Base-by-base conservation (phyloP, 2,329 filamentous ascomycete genomes). In the Aspergillus jensenii region DNA sequence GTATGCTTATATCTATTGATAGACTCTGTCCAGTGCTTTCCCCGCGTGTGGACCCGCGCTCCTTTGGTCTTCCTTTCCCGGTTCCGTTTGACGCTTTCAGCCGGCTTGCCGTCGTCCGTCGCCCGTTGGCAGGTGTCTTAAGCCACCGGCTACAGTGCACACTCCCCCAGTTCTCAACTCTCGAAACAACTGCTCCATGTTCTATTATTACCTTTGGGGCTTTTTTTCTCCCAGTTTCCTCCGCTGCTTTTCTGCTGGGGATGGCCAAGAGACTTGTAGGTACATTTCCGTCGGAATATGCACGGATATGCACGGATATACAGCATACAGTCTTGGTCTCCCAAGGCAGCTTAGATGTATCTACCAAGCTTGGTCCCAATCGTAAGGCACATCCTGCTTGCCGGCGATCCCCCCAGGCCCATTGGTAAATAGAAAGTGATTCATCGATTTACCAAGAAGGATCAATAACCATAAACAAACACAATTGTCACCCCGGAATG, bases 21-120 rank as follows among this genome's bases (percentile, higher is more conserved):
- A 44, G n/a, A 23, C 23, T 41, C 15, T 15, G 8, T 41, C 14
- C 15, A 39, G 25, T 40, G 35, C 45, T 35, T 31, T 31, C 9
- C 8, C 27, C 27, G 9, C 9, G 27, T 31, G 27, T 31, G 27
- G 27, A 31, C 27, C 27, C 3, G 27, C 9, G 27, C 27, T 9
- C 27, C 27, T 9, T 31, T 11, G 27, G 33, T 35, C 45, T 43
- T 23, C 52, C 58, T 6, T 43, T 59, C 44, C 47, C 27, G 9
- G 47, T 56, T 50, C 62, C 62, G 62, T 50, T 55, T 31, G 48
- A 25, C 25, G 40, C 44, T 55, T 59, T 50, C 39, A 40, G 37
- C 54, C 56, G 54, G 62, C 62, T 62, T 61, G 62, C 52, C 48
- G 45, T 56, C 48, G 45, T 56, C 45, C 54, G 45, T 56, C 48